These are phyloP conservation scores for Pestalotiopsis sp. DNA, from an alignment of 2,329 filamentous ascomycete species.

Conservation along the genomic window DNA sequence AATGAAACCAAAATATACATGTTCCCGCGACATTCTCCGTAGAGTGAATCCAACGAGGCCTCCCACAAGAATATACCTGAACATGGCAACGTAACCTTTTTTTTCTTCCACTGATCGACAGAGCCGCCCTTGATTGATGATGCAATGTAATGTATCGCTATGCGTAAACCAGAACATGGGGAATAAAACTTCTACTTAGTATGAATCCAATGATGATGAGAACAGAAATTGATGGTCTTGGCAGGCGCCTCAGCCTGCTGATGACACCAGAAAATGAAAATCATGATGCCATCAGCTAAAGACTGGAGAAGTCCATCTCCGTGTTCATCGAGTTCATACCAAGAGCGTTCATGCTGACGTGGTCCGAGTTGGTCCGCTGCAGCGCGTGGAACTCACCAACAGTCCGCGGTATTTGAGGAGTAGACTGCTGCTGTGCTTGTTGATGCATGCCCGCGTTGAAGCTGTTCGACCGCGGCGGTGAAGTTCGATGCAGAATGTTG, in stretches of 20 bases:
- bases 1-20: background rate
- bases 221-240: background rate
- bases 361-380: constrained; percentile 47
- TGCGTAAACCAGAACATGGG: constrained; percentile 1
- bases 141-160: background rate
- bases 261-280: background rate
- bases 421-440: constrained; percentile 27
- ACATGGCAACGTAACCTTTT: background rate
- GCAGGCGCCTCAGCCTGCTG: too few relatives aligned
- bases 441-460: constrained; percentile 37
- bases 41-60: background rate
- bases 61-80: background rate
- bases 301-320: constrained; percentile 42
- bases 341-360: constrained; percentile 34
- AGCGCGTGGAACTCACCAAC: constrained; percentile 53
- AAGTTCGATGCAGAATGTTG: constrained; percentile 36
- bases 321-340: constrained; percentile 37
- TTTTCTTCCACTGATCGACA: background rate
- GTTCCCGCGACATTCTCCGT: background rate
- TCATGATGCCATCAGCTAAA: constrained; percentile 22
- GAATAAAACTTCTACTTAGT: background rate
- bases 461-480: constrained; percentile 40
- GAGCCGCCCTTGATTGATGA: background rate
- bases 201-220: background rate
- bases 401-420: constrained; percentile 40